Evolutionary conservation across 768 basidiomycete genomes (phyloP).

Genomic region (Tylopilus cervinicoccineus): DNA sequence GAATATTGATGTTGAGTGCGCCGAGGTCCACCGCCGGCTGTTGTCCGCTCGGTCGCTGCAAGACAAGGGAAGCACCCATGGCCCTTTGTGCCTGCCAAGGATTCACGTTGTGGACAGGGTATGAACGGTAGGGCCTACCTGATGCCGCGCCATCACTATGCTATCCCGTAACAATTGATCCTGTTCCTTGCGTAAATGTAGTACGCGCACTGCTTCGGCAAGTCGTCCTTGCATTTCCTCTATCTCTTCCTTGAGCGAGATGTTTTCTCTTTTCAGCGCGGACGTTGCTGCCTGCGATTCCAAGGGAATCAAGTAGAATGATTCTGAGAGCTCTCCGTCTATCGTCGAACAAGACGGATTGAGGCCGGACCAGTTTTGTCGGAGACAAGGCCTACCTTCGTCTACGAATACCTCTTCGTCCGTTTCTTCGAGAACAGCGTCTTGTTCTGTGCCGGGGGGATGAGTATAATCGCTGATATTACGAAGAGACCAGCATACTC

Average conservation of each 20-base stretch:
- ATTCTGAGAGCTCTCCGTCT: conserved; percentile 74
- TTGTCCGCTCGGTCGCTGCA: conserved; percentile 40
- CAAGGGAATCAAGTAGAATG: conserved; percentile 71
- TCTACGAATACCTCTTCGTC: conserved; percentile 63
- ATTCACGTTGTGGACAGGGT: conserved; percentile 3
- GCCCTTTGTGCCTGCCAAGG: conserved; percentile 67
- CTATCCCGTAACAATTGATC: conserved; percentile 77
- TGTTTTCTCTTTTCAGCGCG: conserved; percentile 64
- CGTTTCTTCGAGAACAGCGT: conserved; percentile 37
- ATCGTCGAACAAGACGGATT: conserved; percentile 1
- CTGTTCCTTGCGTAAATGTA: conserved; percentile 73
- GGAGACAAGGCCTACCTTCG: conserved; percentile 44
- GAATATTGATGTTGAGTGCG: conserved; percentile 54
- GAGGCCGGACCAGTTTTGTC: background rate
- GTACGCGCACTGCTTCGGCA: conserved; percentile 53
- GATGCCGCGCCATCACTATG: conserved; percentile 66
- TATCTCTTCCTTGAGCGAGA: conserved; percentile 55
- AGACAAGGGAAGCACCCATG: conserved; percentile 64
- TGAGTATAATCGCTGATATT: conserved; percentile 4
- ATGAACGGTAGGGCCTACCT: conserved; percentile 39
- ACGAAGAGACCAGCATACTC: conserved; percentile 13
- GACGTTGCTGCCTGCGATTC: conserved; percentile 48
- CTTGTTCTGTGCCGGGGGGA: conserved; percentile 16
- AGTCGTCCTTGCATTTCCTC: conserved; percentile 55
- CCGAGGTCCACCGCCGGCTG: conserved; percentile 47